phyloP scores from a whole-genome alignment of 306 rosid genomes.

The Rubus idaeus region DNA sequence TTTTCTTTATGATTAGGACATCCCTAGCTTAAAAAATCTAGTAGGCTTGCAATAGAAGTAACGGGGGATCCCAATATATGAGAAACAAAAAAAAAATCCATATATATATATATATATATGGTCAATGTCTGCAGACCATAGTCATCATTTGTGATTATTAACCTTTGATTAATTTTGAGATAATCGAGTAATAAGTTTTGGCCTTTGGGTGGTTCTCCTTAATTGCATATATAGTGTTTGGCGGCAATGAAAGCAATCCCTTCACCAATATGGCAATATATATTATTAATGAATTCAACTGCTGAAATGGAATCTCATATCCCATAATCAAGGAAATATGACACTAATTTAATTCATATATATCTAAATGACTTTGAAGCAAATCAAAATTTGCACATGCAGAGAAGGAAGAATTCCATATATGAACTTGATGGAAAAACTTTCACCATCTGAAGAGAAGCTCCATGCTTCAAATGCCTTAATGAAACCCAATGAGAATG shows the following conservation, averaged over 20 bases:
- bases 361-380: too few species aligned
- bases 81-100: neutral
- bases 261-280: neutral
- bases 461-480: too few species aligned
- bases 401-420: too few species aligned
- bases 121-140: conserved; percentile 2
- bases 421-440: too few species aligned
- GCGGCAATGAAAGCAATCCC: neutral
- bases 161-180: neutral
- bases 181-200: neutral
- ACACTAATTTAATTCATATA: neutral
- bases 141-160: neutral
- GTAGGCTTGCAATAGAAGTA: conserved; percentile 3
- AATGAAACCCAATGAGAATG: too few species aligned
- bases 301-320: neutral
- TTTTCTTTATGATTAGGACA: neutral
- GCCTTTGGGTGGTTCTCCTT: neutral
- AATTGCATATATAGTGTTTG: neutral
- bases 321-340: neutral
- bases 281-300: neutral
- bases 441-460: too few species aligned
- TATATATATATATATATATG: too few species aligned
- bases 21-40: neutral
- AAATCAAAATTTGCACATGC: too few species aligned
- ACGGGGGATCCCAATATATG: neutral